These are phyloP conservation scores for Populus pruinosa DNA, from an alignment of 345 rosid species.

Conservation along the genomic window DNA sequence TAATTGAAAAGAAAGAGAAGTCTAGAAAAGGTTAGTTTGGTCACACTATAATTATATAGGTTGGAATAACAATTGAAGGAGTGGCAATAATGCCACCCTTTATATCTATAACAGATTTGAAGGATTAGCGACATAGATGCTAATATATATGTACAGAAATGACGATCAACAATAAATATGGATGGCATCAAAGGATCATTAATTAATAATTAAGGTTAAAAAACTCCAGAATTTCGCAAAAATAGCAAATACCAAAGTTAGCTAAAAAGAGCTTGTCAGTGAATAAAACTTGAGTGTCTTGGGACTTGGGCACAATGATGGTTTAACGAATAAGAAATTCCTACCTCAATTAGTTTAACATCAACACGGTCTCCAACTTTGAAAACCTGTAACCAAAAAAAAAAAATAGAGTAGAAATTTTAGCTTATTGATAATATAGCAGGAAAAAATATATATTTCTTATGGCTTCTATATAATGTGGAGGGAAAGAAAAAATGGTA, in stretches of 20 bases:
- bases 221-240: background rate
- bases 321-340: background rate
- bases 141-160: too few species aligned
- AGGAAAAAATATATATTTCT: background rate
- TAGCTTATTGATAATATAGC: background rate
- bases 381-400: constrained; percentile 46
- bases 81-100: too few species aligned
- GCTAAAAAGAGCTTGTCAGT: background rate
- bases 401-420: constrained; percentile 5
- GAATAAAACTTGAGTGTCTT: background rate
- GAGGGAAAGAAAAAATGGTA: constrained; percentile 1
- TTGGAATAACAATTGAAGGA: too few species aligned
- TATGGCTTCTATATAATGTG: background rate
- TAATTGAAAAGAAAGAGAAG: too few species aligned
- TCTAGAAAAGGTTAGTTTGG: too few species aligned
- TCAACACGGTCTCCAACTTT: constrained; percentile 90
- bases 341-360: constrained; percentile 93
- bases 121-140: background rate
- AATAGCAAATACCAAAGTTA: too few species aligned
- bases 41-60: too few species aligned
- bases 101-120: background rate
- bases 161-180: background rate
- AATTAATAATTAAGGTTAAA: background rate
- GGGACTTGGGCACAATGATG: background rate
- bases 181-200: background rate